Percentiles rank a stretch among this genome's conserved stretches.
phyloP scores from a whole-genome alignment of 1,284 basidiomycete genomes.

The Kwoniella shivajii region DNA sequence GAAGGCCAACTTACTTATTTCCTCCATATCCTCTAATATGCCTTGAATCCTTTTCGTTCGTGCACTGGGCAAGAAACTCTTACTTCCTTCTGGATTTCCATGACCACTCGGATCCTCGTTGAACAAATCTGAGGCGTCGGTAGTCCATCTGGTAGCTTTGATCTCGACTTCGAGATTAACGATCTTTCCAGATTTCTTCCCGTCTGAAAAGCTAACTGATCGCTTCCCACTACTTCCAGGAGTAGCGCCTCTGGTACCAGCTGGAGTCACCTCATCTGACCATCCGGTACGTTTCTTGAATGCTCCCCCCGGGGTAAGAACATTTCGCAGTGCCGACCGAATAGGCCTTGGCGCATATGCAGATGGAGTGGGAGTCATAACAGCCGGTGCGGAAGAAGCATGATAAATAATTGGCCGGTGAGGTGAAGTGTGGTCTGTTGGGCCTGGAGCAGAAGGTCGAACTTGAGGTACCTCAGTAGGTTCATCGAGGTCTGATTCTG shows the following conservation, averaged over 20 bases:
- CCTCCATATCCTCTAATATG: slow-evolving; percentile 71
- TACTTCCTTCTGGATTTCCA: slow-evolving; percentile 20
- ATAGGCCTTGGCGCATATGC: slow-evolving; percentile 29
- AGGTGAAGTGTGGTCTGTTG: slow-evolving; percentile 15
- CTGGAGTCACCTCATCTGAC: slow-evolving; percentile 41
- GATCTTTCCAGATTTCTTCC: slow-evolving; percentile 80
- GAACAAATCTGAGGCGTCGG: slow-evolving; percentile 39
- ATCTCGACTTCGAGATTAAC: slow-evolving; percentile 58
- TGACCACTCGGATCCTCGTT: slow-evolving; percentile 37
- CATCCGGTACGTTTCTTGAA: slow-evolving; percentile 52
- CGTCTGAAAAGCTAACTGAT: slow-evolving; percentile 93
- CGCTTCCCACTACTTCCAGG: slow-evolving; percentile 57
- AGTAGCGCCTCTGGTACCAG: slow-evolving; percentile 13
- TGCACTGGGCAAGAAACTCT: slow-evolving; percentile 62
- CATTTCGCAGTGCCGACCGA: slow-evolving; percentile 45
- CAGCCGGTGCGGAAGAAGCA: slow-evolving; percentile 34
- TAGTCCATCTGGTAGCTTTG: slow-evolving; percentile 15
- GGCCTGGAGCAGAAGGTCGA: background rate
- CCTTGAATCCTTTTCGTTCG: slow-evolving; percentile 76
- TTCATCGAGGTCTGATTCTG: slow-evolving; percentile 14
- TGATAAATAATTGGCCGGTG: slow-evolving; percentile 29
- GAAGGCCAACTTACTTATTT: slow-evolving; percentile 65
- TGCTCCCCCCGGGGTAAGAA: slow-evolving; percentile 46
- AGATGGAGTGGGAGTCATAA: slow-evolving; percentile 38
- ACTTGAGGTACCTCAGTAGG: slow-evolving; percentile 6